Evolutionary conservation across 441 rosid species (phyloP), one percentile per base, ranked within the genome.

Genomic region (Mallotus repandus): DNA sequence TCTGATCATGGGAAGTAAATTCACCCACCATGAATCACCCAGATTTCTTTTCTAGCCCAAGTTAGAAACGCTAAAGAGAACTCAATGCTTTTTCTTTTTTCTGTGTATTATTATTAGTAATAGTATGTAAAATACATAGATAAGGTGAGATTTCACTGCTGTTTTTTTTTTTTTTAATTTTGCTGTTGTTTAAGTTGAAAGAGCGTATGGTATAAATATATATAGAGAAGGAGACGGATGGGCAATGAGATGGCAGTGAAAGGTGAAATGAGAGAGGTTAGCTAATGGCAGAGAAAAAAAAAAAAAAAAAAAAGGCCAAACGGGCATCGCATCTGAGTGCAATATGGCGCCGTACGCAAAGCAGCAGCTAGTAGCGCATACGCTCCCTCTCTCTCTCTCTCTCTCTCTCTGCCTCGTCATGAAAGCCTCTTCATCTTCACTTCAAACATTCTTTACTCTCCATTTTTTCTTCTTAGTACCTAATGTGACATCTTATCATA

Each of bases 391-490:
- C 1, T n/a, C 7, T 56, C 63, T 22, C 6, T 10, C 6, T 10
- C 4, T 45, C 22, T 16, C 56, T 11, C 32, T 19, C 61, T 29
- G 19, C 48, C 62, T 60, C 77, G 79, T 84, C 84, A 84, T 77
- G 55, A 74, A 65, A 58, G 80, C 69, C 61, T 53, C 76, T 29
- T 4, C 59, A 4, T 22, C 53, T 9, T 16, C 22, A 54, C 15
- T 77, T 32, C 49, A 53, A 62, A 64, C 67, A 49, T 67, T 66
- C 72, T 57, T n/a, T 18, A 1, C n/a, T 63, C 15, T 13, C 48
- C 7, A 15, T 29, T 61, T 35, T 29, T 41, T 21, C 38, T 25
- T 25, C 48, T 41, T 38, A 3, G 11, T 67, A 14, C 66, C 77
- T 19, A 46, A 57, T 18, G 15, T 52, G 52, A 15, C 72, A 38